phyloP scores from a whole-genome alignment of 495 filamentous ascomycete species.

The Cercophora sp. region DNA sequence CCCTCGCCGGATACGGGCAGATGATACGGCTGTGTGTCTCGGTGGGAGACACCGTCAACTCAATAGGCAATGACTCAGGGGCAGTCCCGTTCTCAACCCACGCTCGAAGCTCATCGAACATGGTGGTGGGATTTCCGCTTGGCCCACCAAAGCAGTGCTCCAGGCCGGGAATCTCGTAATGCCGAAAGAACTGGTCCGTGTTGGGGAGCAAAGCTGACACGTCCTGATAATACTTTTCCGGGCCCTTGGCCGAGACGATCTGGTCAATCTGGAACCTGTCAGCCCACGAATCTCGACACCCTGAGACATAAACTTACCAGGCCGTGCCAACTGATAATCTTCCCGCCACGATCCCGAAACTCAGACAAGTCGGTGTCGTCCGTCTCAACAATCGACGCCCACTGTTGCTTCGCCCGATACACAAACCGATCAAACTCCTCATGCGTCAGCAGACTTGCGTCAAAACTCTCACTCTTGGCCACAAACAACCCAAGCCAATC shows the following conservation, averaged over 20 bases:
- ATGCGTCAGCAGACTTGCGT: too few relatives aligned
- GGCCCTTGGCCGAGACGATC: slow-evolving; percentile 9
- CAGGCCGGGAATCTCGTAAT: slow-evolving; percentile 31
- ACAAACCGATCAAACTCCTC: too few relatives aligned
- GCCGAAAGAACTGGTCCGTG: slow-evolving; percentile 26
- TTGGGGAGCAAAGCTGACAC: slow-evolving; percentile 15
- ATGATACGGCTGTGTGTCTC: background rate
- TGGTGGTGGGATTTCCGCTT: slow-evolving; percentile 18
- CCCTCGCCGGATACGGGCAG: background rate
- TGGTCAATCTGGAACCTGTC: too few relatives aligned
- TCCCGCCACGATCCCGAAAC: slow-evolving; percentile 36
- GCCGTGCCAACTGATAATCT: slow-evolving; percentile 45
- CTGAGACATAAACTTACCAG: too few relatives aligned
- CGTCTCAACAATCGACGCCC: slow-evolving; percentile 30
- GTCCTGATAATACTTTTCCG: slow-evolving; percentile 24
- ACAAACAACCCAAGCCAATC: too few relatives aligned
- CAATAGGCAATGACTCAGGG: slow-evolving; percentile 18
- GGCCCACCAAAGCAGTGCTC: slow-evolving; percentile 28
- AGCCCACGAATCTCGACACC: slow-evolving; percentile 44
- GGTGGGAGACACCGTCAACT: slow-evolving; percentile 12
- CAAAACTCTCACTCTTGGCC: too few relatives aligned
- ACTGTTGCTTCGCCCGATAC: slow-evolving; percentile 24
- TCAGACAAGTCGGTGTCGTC: slow-evolving; percentile 38
- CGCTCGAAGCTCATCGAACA: slow-evolving; percentile 26
- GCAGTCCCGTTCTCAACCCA: slow-evolving; percentile 37